phyloP scores from a whole-genome alignment of 352 stramenopile species.

The Pythium guiyangense region DNA sequence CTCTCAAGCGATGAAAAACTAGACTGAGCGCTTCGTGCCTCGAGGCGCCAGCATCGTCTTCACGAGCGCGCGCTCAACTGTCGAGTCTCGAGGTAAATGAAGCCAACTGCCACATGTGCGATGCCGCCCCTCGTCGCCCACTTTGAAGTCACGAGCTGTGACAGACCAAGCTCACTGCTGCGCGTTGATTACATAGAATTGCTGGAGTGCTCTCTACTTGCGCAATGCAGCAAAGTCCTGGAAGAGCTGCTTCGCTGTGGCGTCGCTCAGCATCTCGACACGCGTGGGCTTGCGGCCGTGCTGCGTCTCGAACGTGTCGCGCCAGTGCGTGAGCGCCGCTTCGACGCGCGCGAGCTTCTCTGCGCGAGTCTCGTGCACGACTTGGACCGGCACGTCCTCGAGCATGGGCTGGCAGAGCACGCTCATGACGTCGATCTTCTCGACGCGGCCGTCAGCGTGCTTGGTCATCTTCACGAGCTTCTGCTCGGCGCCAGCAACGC shows the following conservation, averaged over 20 bases:
- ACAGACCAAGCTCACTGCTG: too few relatives aligned
- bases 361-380: too few relatives aligned
- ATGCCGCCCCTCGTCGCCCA: too few relatives aligned
- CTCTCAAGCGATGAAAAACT: slow-evolving; percentile 1
- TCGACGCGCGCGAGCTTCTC: too few relatives aligned
- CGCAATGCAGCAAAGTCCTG: slow-evolving; percentile 59
- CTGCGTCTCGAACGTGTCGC: slow-evolving; percentile 48
- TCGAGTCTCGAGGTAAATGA: too few relatives aligned
- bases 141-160: too few relatives aligned
- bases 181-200: too few relatives aligned
- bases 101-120: too few relatives aligned
- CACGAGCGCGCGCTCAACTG: background rate
- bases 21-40: slow-evolving; percentile 3
- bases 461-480: slow-evolving; percentile 87
- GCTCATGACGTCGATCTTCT: slow-evolving; percentile 77
- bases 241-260: slow-evolving; percentile 57
- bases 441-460: slow-evolving; percentile 37
- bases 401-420: slow-evolving; percentile 83
- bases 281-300: slow-evolving; percentile 51
- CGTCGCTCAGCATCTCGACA: slow-evolving; percentile 63
- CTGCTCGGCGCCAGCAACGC: slow-evolving; percentile 51
- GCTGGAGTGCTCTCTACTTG: too few relatives aligned
- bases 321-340: slow-evolving; percentile 56
- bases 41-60: too few relatives aligned
- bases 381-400: slow-evolving; percentile 37